Conservation (phyloP, 2,329 filamentous ascomycete species). For the Exophiala phaeomuriformis region DNA sequence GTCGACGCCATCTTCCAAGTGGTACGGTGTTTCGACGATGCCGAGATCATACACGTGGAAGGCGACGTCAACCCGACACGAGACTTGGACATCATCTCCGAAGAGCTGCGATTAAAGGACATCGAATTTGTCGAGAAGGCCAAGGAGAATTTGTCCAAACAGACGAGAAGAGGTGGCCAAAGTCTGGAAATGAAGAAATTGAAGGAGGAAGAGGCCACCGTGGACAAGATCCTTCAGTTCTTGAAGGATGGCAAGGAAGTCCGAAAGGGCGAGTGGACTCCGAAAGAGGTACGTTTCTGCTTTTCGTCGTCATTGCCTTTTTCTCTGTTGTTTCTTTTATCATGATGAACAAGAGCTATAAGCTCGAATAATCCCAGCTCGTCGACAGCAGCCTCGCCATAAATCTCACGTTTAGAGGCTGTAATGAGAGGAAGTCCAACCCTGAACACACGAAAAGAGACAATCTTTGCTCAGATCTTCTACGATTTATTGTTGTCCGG, state of each 20-base stretch:
- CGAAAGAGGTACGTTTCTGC: constrained; percentile 76
- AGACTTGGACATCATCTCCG: constrained; percentile 92
- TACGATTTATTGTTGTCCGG: not conserved
- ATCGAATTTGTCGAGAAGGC: constrained; percentile 98
- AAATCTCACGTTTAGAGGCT: constrained; percentile 63
- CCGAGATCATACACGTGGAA: constrained; percentile 98
- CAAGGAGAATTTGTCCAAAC: constrained; percentile 84
- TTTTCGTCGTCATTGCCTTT: constrained; percentile 22
- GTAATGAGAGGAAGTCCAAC: constrained; percentile 76
- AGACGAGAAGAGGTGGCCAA: constrained; percentile 88
- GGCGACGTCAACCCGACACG: constrained; percentile 93
- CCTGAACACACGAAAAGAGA: constrained; percentile 48
- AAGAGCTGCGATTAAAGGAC: constrained; percentile 86
- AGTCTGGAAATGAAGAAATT: constrained; percentile 97
- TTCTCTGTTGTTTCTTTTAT: constrained; percentile 33
- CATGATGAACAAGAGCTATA: constrained; percentile 98
- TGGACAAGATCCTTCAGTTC: constrained; percentile 79
- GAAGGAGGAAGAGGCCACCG: constrained; percentile 85
- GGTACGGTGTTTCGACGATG: constrained; percentile 95
- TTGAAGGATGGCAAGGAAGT: constrained; percentile 88
- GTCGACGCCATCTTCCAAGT: constrained; percentile 98
- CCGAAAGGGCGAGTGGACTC: constrained; percentile 77
- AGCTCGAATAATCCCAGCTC: constrained; percentile 99
- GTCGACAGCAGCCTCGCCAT: constrained; percentile 70
- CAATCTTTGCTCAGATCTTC: constrained; percentile 8